Evolutionary conservation across 2,329 filamentous ascomycete species (phyloP).

Genomic region (Cladophialophora immunda): DNA sequence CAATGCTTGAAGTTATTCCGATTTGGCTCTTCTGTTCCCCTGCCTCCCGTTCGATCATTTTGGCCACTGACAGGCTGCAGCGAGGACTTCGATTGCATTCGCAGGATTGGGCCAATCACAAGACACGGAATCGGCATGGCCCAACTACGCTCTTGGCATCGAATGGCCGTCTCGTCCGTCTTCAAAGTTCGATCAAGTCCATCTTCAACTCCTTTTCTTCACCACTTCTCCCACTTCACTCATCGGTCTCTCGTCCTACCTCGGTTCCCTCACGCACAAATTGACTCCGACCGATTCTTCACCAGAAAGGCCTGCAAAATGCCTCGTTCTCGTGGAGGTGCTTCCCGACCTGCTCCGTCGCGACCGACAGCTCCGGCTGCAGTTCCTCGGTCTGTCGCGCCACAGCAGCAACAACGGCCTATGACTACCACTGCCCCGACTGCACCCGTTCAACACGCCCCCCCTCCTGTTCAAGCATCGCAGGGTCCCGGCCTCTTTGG

Average conservation of each 20-base stretch:
- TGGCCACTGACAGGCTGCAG: slow-evolving; percentile 4
- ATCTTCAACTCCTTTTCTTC: slow-evolving; percentile 5
- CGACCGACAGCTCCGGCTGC: slow-evolving; percentile 68
- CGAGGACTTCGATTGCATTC: neutral
- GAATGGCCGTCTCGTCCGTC: neutral
- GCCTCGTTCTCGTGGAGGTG: slow-evolving; percentile 76
- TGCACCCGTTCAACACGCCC: slow-evolving; percentile 58
- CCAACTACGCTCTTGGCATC: slow-evolving; percentile 2
- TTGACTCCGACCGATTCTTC: neutral
- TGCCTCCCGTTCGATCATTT: neutral
- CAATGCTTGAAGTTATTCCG: neutral
- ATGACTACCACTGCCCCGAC: slow-evolving; percentile 63
- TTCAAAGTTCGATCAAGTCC: slow-evolving; percentile 6
- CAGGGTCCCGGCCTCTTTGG: slow-evolving; percentile 87
- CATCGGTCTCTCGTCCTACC: neutral
- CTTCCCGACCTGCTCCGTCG: slow-evolving; percentile 64
- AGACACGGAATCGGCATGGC: neutral
- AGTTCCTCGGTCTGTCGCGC: slow-evolving; percentile 43
- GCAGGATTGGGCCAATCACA: neutral
- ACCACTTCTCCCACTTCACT: neutral
- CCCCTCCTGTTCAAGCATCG: slow-evolving; percentile 53
- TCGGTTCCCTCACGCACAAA: neutral
- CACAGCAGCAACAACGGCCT: slow-evolving; percentile 55
- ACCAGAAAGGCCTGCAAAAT: slow-evolving; percentile 58
- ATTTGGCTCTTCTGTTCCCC: neutral